Base-by-base conservation (phyloP, 805 yeast species). In the Yamadazyma ubonensis region DNA sequence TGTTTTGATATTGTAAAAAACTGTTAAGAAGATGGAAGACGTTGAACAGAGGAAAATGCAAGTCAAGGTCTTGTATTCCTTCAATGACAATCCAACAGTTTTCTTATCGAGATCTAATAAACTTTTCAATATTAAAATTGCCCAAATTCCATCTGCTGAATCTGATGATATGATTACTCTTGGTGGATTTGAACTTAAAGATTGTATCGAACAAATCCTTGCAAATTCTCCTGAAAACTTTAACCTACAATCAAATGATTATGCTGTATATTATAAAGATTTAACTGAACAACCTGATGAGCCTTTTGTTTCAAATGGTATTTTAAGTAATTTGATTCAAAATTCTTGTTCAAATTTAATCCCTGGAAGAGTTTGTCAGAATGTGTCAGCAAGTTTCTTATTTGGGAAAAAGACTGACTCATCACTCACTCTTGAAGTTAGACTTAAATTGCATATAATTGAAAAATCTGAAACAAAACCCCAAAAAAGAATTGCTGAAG, bases 281-380 rank as follows among this genome's bases (percentile, higher is more conserved):
- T 57, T 69, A 43, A 68, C 73, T 6, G 75, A 69, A 46, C 75
- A 69, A 49, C 75, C 75, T 3, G 73, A 69, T 38, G 75, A 69
- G 50, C 75, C 75, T 4, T 69, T 68, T 50, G 75, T 69, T 6
- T 61, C 70, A 4, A 63, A 65, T 44, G 75, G 75, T 3, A 62
- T 58, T 6, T 51, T 69, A 36, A 61, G 71, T 2, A 47, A 54
- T 6, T 50, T 68, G 20, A 45, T 66, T 14, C 31, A 51, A 19
- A 46, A 59, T 23, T 38, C 60, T 4, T 54, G 59, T 27, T 33
- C 52, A 9, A 50, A 49, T 16, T 45, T 65, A 21, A 63, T 71
- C 4, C 68, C 81, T 4, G 76, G 83, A 9, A 70, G 83, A 40
- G 79, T 80, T 25, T 78, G 83, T 49, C 77, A 76, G 40, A 79